Percentiles rank a stretch among this genome's conserved stretches.
Evolutionary conservation across 2,329 filamentous ascomycete species (phyloP).

Genomic region (Sporothrix brasiliensis): DNA sequence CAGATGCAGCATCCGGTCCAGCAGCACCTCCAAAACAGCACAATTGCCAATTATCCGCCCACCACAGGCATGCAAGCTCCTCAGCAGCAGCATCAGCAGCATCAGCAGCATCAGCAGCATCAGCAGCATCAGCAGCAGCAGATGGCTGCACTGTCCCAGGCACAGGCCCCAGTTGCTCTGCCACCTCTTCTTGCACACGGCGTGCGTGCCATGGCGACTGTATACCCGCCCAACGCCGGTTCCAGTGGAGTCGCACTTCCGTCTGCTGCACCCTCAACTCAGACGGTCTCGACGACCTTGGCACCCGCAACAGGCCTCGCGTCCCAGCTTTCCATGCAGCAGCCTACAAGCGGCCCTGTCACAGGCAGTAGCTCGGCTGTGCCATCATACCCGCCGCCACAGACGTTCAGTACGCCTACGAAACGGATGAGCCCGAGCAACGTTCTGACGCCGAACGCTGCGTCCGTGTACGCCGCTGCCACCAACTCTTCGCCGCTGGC

Average conservation of each 20-base stretch:
- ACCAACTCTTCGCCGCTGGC: slow-evolving; percentile 67
- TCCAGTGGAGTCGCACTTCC: slow-evolving; percentile 42
- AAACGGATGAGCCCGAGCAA: slow-evolving; percentile 58
- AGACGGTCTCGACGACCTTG: slow-evolving; percentile 37
- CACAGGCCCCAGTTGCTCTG: slow-evolving; percentile 57
- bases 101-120: not conserved
- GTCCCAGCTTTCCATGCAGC: slow-evolving; percentile 24
- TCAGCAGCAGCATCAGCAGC: not conserved
- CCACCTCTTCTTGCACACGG: slow-evolving; percentile 64
- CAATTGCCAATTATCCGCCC: slow-evolving; percentile 1
- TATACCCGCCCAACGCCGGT: slow-evolving; percentile 62
- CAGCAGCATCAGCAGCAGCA: not conserved
- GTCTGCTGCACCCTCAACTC: slow-evolving; percentile 42
- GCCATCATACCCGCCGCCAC: slow-evolving; percentile 34
- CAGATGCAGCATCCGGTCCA: slow-evolving; percentile 9
- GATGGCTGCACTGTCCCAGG: slow-evolving; percentile 40
- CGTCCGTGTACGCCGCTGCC: slow-evolving; percentile 59
- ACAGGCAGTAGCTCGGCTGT: slow-evolving; percentile 31
- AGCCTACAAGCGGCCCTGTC: slow-evolving; percentile 19
- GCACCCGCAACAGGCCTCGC: not conserved
- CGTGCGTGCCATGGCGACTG: slow-evolving; percentile 74
- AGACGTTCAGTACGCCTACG: slow-evolving; percentile 53
- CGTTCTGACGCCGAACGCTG: slow-evolving; percentile 44
- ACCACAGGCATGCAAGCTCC: not conserved
- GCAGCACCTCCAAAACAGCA: not conserved